Base-by-base conservation (phyloP, 1,284 basidiomycete species). In the Trichosporon ovoides region DNA sequence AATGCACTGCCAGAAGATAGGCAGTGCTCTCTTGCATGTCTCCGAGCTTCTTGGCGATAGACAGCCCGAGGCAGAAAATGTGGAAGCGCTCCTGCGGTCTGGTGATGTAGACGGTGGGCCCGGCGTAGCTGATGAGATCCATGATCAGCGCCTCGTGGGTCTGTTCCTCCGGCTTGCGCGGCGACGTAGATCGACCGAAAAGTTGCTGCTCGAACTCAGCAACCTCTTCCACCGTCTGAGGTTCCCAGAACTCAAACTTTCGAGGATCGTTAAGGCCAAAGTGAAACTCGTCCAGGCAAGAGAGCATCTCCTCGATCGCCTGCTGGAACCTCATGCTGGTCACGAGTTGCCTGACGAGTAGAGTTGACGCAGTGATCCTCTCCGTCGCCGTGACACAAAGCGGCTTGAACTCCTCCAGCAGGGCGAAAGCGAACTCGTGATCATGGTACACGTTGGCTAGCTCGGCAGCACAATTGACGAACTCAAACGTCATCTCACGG, bases 101-200 rank as follows among this genome's bases (percentile, higher is more conserved):
- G 2, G 63, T 60, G 16, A 65, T 60, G 56, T 64, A 72, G 4
- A 70, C 59, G 2, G 66, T 66, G 1, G 70, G 60, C 2, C 68
- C 69, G 24, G 67, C 69, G 36, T 64, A 65, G 57, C 63, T 57
- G 11, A 72, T 58, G 14, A 72, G 24, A 6, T 61, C 56, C 56
- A 64, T 64, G 31, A 67, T 62, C n/a, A 67, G 59, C 11, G 61
- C 58, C 10, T 48, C 54, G 3, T 57, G 50, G 24, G 64, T 59
- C 16, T 61, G 57, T 18, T 60, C 64, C 1, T 33, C 36, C 16
- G 38, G 14, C 43, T 48, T 48, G 22, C 28, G 16, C 5, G 43
- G 43, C 16, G 28, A 5, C 24, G 43, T 40, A 1, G 56, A 38
- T 16, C 40, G 22, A 6, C 52, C 37, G 35, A 35, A 58, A 18